Conservation (phyloP, 805 yeast genomes). For the Lachancea waltii region DNA sequence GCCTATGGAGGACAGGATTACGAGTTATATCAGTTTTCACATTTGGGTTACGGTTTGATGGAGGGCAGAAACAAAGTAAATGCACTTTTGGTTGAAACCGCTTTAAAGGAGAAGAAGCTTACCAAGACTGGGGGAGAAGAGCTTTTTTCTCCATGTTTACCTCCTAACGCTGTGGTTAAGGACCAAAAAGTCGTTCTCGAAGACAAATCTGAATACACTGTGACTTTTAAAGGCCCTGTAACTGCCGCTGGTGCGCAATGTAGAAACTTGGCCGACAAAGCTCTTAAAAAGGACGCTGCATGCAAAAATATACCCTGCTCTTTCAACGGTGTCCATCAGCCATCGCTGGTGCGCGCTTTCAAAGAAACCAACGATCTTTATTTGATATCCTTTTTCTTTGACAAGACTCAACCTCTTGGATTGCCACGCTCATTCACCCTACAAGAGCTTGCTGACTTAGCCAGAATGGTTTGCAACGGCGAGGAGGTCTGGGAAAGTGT, state of each 20-base stretch:
- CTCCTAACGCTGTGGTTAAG: slow-evolving; percentile 63
- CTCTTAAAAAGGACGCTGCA: slow-evolving; percentile 73
- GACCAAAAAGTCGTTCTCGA: slow-evolving; percentile 55
- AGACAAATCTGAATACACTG: slow-evolving; percentile 41
- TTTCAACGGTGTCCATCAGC: slow-evolving; percentile 96
- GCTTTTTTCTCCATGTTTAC: slow-evolving; percentile 76
- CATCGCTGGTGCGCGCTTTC: slow-evolving; percentile 77
- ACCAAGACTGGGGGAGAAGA: slow-evolving; percentile 38
- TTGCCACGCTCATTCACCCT: slow-evolving; percentile 88
- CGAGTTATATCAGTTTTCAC: slow-evolving; percentile 85
- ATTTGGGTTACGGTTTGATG: slow-evolving; percentile 92
- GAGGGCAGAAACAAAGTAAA: slow-evolving; percentile 86
- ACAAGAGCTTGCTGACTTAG: slow-evolving; percentile 74
- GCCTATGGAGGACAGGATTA: slow-evolving; percentile 77
- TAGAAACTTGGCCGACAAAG: slow-evolving; percentile 71
- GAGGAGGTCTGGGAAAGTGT: slow-evolving; percentile 63
- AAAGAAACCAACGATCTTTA: slow-evolving; percentile 67
- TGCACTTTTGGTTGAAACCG: slow-evolving; percentile 49
- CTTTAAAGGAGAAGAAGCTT: slow-evolving; percentile 38
- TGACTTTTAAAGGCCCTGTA: slow-evolving; percentile 60
- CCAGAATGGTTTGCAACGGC: slow-evolving; percentile 82
- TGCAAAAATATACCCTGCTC: slow-evolving; percentile 83
- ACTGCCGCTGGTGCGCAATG: slow-evolving; percentile 76
- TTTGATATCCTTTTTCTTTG: slow-evolving; percentile 92
- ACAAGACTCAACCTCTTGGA: slow-evolving; percentile 88